phyloP scores from a whole-genome alignment of 768 basidiomycete genomes.

The Suillus placidus region DNA sequence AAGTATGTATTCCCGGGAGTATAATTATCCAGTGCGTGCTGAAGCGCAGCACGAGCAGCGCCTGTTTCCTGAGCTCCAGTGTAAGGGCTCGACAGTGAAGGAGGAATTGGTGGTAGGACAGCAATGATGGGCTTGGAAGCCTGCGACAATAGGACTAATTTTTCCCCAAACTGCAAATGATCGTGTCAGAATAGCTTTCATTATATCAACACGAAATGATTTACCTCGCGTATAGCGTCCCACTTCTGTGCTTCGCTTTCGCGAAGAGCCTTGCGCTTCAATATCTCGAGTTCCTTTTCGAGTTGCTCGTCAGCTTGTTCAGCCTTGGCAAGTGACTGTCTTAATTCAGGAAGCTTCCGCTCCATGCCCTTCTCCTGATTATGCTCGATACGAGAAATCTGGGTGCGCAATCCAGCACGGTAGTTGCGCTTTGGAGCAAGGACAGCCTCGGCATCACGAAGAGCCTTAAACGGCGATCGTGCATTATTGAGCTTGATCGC shows the following conservation, averaged over 20 bases:
- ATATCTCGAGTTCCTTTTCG: constrained; percentile 71
- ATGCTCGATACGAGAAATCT: constrained; percentile 68
- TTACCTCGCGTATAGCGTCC: constrained; percentile 80
- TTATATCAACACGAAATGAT: constrained; percentile 7
- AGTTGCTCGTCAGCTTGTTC: constrained; percentile 61
- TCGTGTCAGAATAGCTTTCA: constrained; percentile 2
- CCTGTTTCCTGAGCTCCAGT: constrained; percentile 64
- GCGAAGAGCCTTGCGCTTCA: constrained; percentile 74
- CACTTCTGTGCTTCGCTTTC: constrained; percentile 81
- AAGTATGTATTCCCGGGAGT: constrained; percentile 66
- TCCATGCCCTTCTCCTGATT: constrained; percentile 66
- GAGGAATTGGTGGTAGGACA: constrained; percentile 70
- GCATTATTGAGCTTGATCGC: constrained; percentile 65
- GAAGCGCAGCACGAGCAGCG: constrained; percentile 70
- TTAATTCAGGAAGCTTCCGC: constrained; percentile 69
- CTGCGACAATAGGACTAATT: constrained; percentile 72
- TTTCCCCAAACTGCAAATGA: constrained; percentile 70
- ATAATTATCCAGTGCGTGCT: constrained; percentile 79
- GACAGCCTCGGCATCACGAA: constrained; percentile 69
- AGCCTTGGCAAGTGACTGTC: constrained; percentile 65
- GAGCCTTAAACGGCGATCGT: constrained; percentile 65
- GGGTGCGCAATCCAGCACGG: constrained; percentile 57
- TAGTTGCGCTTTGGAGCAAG: constrained; percentile 64
- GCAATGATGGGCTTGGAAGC: constrained; percentile 64
- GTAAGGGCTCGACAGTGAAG: constrained; percentile 58